Percentiles rank a stretch among this genome's conserved stretches.
Evolutionary conservation across 2,329 filamentous ascomycete genomes (phyloP).

Genomic region (Penicillium occitanis): DNA sequence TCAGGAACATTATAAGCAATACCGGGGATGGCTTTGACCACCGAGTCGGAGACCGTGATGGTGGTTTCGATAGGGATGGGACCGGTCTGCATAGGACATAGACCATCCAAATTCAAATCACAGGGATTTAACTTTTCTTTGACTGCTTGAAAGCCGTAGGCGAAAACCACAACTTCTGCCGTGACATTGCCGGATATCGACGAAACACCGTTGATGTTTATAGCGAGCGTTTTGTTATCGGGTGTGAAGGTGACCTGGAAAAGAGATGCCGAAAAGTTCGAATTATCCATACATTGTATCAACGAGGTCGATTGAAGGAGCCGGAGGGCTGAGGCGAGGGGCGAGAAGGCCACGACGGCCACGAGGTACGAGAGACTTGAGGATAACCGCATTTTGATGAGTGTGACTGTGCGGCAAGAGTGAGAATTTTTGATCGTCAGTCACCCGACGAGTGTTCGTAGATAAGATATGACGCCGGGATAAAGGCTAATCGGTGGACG

Average conservation of each 20-base stretch:
- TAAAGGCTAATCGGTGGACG: background rate
- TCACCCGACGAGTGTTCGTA: background rate
- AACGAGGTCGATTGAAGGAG: slow-evolving; percentile 80
- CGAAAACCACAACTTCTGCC: slow-evolving; percentile 72
- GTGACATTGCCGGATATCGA: slow-evolving; percentile 79
- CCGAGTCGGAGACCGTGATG: slow-evolving; percentile 57
- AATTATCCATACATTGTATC: slow-evolving; percentile 79
- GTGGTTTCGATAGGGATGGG: slow-evolving; percentile 76
- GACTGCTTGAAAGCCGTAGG: slow-evolving; percentile 77
- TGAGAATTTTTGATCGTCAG: background rate
- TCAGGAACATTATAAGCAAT: slow-evolving; percentile 90
- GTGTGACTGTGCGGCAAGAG: background rate
- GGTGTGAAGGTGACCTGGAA: slow-evolving; percentile 73
- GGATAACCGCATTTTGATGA: slow-evolving; percentile 34
- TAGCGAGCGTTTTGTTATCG: slow-evolving; percentile 67
- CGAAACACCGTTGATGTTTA: slow-evolving; percentile 78
- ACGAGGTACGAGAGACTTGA: slow-evolving; percentile 38
- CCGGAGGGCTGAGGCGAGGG: slow-evolving; percentile 60
- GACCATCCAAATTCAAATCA: slow-evolving; percentile 63
- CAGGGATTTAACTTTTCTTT: slow-evolving; percentile 73
- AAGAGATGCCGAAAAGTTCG: slow-evolving; percentile 79
- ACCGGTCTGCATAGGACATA: slow-evolving; percentile 89
- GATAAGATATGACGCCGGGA: background rate
- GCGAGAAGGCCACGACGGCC: slow-evolving; percentile 40
- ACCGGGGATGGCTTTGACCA: slow-evolving; percentile 68